Conservation (phyloP, 352 stramenopile genomes). For the Hyaloperonospora arabidopsidis region DNA sequence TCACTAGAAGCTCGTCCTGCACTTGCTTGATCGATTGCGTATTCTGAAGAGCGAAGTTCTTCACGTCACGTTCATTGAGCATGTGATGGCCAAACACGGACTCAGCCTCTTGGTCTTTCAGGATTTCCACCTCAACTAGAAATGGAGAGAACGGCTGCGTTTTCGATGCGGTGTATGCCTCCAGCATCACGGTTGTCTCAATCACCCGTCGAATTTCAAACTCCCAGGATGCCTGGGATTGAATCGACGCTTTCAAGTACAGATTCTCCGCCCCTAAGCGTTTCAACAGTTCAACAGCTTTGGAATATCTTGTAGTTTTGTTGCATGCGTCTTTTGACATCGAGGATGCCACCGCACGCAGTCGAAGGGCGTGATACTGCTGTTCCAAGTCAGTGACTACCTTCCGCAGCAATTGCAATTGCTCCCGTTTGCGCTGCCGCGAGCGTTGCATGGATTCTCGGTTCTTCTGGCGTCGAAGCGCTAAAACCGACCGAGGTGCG, state of each 20-base stretch:
- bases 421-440: constrained; percentile 38
- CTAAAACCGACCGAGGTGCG: constrained; percentile 28
- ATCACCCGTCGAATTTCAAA: constrained; percentile 40
- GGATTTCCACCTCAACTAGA: constrained; percentile 19
- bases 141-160: constrained; percentile 16
- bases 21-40: constrained; percentile 23
- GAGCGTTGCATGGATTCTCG: constrained; percentile 53
- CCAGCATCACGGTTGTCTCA: constrained; percentile 32
- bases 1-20: constrained; percentile 27
- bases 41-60: constrained; percentile 40
- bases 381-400: constrained; percentile 33
- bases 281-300: constrained; percentile 29
- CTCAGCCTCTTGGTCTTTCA: constrained; percentile 30
- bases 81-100: constrained; percentile 37
- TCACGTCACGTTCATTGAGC: constrained; percentile 27
- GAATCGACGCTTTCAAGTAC: constrained; percentile 37
- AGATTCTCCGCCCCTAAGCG: constrained; percentile 50
- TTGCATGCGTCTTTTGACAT: neutral
- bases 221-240: constrained; percentile 42
- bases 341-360: constrained; percentile 15
- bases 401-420: constrained; percentile 35
- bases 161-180: constrained; percentile 18
- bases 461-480: constrained; percentile 42
- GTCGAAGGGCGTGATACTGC: constrained; percentile 36
- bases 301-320: constrained; percentile 12